These are phyloP conservation scores for Amaranthus hypochondriacus DNA, from an alignment of 148 eudicot species.

Conservation along the genomic window DNA sequence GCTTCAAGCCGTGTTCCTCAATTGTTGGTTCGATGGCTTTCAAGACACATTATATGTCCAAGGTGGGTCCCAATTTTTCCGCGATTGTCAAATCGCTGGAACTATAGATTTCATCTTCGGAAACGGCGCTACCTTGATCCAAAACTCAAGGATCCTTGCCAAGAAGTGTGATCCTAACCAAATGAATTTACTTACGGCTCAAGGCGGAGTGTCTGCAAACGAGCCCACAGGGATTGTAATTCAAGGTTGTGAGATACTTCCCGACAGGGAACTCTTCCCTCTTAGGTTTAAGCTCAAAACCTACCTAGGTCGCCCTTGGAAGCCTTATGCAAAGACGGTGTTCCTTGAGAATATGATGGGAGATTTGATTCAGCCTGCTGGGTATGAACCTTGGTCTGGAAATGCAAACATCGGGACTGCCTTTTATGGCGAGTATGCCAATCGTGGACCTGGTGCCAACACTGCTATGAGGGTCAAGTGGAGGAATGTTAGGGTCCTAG, in stretches of 20 bases:
- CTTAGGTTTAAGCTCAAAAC: slow-evolving; percentile 24
- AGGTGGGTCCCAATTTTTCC: slow-evolving; percentile 49
- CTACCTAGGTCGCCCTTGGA: slow-evolving; percentile 59
- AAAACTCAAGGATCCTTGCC: slow-evolving; percentile 32
- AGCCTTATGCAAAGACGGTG: slow-evolving; percentile 32
- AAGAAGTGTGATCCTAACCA: slow-evolving; percentile 35
- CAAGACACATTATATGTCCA: slow-evolving; percentile 59
- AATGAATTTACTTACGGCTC: slow-evolving; percentile 41
- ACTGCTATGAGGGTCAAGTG: slow-evolving; percentile 28
- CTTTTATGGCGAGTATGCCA: slow-evolving; percentile 38
- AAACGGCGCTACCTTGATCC: slow-evolving; percentile 35
- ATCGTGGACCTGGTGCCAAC: slow-evolving; percentile 39
- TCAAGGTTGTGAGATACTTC: slow-evolving; percentile 41
- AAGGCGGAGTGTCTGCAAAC: slow-evolving; percentile 30
- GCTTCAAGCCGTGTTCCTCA: slow-evolving; percentile 34
- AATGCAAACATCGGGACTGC: slow-evolving; percentile 19
- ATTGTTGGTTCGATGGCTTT: slow-evolving; percentile 50
- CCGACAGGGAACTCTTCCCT: slow-evolving; percentile 30
- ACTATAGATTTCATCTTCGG: slow-evolving; percentile 67
- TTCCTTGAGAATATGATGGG: slow-evolving; percentile 39
- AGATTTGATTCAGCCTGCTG: slow-evolving; percentile 44
- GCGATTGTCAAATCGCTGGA: slow-evolving; percentile 52
- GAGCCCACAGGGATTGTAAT: slow-evolving; percentile 35
- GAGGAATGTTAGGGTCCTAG: slow-evolving; percentile 26
- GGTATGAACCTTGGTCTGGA: slow-evolving; percentile 40